Conservation (phyloP, 495 filamentous ascomycete species). For the Aspergillus leporis region DNA sequence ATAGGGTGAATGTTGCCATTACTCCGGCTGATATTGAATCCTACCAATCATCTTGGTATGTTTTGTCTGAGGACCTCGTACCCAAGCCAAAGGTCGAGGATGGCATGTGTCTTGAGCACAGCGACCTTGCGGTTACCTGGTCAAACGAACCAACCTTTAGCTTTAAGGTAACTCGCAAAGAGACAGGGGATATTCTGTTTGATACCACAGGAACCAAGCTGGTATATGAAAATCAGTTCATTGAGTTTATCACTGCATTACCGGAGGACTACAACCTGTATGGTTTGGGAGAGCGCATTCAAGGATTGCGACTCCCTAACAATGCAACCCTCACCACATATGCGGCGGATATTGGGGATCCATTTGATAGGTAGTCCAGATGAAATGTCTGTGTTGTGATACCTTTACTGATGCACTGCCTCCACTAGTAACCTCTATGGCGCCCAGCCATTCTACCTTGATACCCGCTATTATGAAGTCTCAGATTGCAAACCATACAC, state of each 20-base stretch:
- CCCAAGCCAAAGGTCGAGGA: too few species aligned
- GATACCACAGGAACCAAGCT: too few species aligned
- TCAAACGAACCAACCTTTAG: too few species aligned
- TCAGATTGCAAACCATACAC: constrained; percentile 47
- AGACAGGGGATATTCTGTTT: too few species aligned
- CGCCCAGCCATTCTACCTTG: constrained; percentile 61
- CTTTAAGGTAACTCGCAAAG: too few species aligned
- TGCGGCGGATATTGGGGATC: constrained; percentile 66
- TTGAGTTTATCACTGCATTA: constrained; percentile 58
- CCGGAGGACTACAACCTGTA: constrained; percentile 65
- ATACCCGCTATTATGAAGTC: constrained; percentile 64
- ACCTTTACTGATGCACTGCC: constrained; percentile 4
- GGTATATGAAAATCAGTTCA: constrained; percentile 65
- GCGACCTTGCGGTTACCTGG: too few species aligned
- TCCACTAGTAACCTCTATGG: constrained; percentile 64
- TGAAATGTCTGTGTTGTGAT: too few species aligned
- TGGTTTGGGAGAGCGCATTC: constrained; percentile 61
- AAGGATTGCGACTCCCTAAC: constrained; percentile 57
- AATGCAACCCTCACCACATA: constrained; percentile 67
- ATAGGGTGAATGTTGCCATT: too few species aligned
- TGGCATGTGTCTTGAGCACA: too few species aligned
- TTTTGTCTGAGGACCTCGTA: too few species aligned
- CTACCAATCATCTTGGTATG: too few species aligned
- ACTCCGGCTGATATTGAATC: too few species aligned
- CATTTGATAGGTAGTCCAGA: constrained; percentile 48